phyloP scores from a whole-genome alignment of 768 basidiomycete species.

The Pleurotus citrinopileatus region DNA sequence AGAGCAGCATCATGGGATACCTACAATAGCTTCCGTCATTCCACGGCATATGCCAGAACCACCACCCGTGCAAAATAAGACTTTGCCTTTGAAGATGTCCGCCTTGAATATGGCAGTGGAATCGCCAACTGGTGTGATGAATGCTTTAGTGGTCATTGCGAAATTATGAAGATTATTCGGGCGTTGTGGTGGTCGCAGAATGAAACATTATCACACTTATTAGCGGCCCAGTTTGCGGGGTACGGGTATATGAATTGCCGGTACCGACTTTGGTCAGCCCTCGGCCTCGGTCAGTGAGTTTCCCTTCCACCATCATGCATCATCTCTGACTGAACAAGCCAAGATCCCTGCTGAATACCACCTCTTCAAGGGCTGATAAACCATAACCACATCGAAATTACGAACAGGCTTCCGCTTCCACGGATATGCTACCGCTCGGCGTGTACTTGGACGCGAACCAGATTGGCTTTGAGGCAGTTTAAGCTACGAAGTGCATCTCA shows the following conservation, averaged over 20 bases:
- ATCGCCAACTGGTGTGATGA: constrained; percentile 43
- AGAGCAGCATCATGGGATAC: neutral
- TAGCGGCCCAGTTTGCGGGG: no score
- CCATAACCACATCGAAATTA: no score
- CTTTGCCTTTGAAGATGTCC: constrained; percentile 88
- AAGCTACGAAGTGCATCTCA: no score
- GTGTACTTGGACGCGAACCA: neutral
- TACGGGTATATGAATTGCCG: neutral
- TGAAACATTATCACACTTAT: no score
- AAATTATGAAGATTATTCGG: no score
- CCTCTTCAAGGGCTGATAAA: no score
- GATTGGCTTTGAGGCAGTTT: neutral
- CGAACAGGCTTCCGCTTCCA: no score
- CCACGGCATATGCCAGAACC: constrained; percentile 90
- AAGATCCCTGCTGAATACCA: neutral
- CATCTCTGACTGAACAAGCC: neutral
- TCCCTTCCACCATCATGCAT: neutral
- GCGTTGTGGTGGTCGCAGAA: no score
- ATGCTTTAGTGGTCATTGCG: constrained; percentile 37
- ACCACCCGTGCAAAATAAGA: constrained; percentile 88
- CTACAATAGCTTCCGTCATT: constrained; percentile 82
- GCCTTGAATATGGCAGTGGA: constrained; percentile 69
- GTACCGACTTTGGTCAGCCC: neutral
- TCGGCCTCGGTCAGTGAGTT: neutral
- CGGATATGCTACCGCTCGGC: no score